These are phyloP conservation scores for Lomentospora prolificans DNA, from an alignment of 2,329 filamentous ascomycete species.

Conservation along the genomic window DNA sequence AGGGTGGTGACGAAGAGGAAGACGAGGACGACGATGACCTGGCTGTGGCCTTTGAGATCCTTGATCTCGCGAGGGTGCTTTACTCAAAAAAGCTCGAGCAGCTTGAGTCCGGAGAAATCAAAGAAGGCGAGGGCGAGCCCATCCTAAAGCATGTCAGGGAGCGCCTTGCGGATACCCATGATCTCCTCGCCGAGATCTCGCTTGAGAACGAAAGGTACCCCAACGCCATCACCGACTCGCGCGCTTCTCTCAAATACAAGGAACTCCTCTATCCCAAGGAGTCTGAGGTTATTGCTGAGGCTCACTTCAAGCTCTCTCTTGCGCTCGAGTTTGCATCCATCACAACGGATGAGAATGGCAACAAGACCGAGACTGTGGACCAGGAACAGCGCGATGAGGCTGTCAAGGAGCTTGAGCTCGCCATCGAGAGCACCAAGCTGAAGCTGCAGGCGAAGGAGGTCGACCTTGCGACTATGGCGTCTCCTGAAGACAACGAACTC, in stretches of 20 bases:
- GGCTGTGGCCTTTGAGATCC: slow-evolving; percentile 71
- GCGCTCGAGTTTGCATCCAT: slow-evolving; percentile 89
- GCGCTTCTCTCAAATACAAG: slow-evolving; percentile 68
- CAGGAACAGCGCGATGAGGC: slow-evolving; percentile 63
- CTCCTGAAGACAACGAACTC: slow-evolving; percentile 57
- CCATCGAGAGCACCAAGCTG: slow-evolving; percentile 61
- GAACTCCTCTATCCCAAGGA: slow-evolving; percentile 68
- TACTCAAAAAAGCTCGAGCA: slow-evolving; percentile 46
- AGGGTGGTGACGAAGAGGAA: slow-evolving; percentile 27
- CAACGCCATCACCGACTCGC: slow-evolving; percentile 77
- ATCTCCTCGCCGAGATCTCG: slow-evolving; percentile 91
- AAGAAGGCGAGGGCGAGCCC: slow-evolving; percentile 29
- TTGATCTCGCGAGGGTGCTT: slow-evolving; percentile 66
- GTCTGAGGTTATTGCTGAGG: slow-evolving; percentile 81
- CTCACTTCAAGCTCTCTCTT: slow-evolving; percentile 91
- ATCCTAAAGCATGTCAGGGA: slow-evolving; percentile 59
- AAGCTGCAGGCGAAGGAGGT: slow-evolving; percentile 63
- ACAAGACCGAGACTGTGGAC: slow-evolving; percentile 47
- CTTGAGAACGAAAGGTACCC: slow-evolving; percentile 90
- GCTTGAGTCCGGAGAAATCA: slow-evolving; percentile 22
- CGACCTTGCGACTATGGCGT: slow-evolving; percentile 50
- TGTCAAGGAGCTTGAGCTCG: slow-evolving; percentile 59
- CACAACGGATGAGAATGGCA: slow-evolving; percentile 40
- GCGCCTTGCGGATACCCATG: slow-evolving; percentile 83
- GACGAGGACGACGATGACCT: slow-evolving; percentile 64